Evolutionary conservation across 1,284 basidiomycete genomes (phyloP).

Genomic region (Phellopilus nigrolimitatus): DNA sequence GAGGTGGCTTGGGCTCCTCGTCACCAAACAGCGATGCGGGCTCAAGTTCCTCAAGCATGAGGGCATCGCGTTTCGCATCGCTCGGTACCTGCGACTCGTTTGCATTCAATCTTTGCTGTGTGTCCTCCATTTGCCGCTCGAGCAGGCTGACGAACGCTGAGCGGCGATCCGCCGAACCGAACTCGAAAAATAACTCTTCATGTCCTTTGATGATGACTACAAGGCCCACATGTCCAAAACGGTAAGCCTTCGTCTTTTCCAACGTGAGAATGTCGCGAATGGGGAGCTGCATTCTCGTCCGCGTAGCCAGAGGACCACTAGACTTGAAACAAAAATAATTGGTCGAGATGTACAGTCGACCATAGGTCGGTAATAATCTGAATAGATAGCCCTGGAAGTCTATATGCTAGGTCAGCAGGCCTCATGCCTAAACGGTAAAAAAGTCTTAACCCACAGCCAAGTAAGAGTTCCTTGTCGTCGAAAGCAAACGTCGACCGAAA

Average conservation of each 20-base stretch:
- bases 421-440: background rate
- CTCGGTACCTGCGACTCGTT: slow-evolving; percentile 40
- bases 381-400: slow-evolving; percentile 87
- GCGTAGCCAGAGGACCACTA: slow-evolving; percentile 65
- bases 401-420: slow-evolving; percentile 29
- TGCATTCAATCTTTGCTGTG: slow-evolving; percentile 44
- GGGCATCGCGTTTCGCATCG: slow-evolving; percentile 55
- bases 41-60: slow-evolving; percentile 72
- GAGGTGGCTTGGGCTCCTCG: slow-evolving; percentile 36
- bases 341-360: slow-evolving; percentile 81
- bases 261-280: slow-evolving; percentile 82
- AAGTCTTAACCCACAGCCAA: slow-evolving; percentile 67
- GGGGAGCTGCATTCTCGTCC: slow-evolving; percentile 90
- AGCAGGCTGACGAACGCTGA: slow-evolving; percentile 72
- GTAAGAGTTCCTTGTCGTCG: slow-evolving; percentile 78
- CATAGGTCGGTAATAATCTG: slow-evolving; percentile 80
- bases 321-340: slow-evolving; percentile 91
- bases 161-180: slow-evolving; percentile 73
- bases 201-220: slow-evolving; percentile 90
- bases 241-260: slow-evolving; percentile 83
- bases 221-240: slow-evolving; percentile 85
- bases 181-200: slow-evolving; percentile 97
- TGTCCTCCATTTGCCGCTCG: slow-evolving; percentile 75
- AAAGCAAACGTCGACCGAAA: slow-evolving; percentile 80
- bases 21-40: slow-evolving; percentile 39